phyloP scores from a whole-genome alignment of 2,329 filamentous ascomycete species.

The Parascedosporium putredinis region DNA sequence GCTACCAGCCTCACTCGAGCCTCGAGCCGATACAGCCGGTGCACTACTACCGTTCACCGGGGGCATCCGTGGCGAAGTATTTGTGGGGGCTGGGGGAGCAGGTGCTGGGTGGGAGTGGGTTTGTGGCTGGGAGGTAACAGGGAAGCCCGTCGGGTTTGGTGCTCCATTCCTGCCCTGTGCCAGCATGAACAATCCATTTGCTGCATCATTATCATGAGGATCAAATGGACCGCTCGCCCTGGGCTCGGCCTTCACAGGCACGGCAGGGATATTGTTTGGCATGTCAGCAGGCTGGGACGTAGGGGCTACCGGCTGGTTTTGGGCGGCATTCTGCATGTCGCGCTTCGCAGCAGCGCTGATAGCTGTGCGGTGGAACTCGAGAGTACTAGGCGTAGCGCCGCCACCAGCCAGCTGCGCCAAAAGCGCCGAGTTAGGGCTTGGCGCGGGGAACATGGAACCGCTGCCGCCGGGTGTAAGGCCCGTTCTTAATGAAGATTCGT shows the following conservation, averaged over 20 bases:
- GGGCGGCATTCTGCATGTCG: constrained; percentile 30
- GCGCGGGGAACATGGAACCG: constrained; percentile 92
- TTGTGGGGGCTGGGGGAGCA: constrained; percentile 21
- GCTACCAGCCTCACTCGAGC: constrained; percentile 57
- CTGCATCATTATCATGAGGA: constrained; percentile 88
- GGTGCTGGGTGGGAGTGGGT: constrained; percentile 38
- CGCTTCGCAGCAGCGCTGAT: constrained; percentile 64
- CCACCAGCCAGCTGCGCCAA: constrained; percentile 71
- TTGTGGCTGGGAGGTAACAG: constrained; percentile 32
- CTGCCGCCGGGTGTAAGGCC: constrained; percentile 90
- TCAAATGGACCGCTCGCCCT: constrained; percentile 60
- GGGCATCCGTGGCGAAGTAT: constrained; percentile 41
- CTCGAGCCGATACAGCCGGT: constrained; percentile 31
- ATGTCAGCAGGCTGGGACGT: constrained; percentile 47
- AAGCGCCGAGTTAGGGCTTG: constrained; percentile 75
- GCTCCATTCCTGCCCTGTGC: constrained; percentile 62
- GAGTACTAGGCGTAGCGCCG: constrained; percentile 76
- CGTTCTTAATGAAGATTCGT: constrained; percentile 87
- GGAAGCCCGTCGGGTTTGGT: constrained; percentile 38
- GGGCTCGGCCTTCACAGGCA: constrained; percentile 33
- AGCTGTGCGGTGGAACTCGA: constrained; percentile 92
- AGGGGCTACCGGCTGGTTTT: constrained; percentile 17
- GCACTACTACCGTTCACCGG: constrained; percentile 33
- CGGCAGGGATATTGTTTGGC: constrained; percentile 25
- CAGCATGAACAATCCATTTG: constrained; percentile 86